Conservation (phyloP, 768 basidiomycete genomes). For the Coprinellus aureogranulatus region DNA sequence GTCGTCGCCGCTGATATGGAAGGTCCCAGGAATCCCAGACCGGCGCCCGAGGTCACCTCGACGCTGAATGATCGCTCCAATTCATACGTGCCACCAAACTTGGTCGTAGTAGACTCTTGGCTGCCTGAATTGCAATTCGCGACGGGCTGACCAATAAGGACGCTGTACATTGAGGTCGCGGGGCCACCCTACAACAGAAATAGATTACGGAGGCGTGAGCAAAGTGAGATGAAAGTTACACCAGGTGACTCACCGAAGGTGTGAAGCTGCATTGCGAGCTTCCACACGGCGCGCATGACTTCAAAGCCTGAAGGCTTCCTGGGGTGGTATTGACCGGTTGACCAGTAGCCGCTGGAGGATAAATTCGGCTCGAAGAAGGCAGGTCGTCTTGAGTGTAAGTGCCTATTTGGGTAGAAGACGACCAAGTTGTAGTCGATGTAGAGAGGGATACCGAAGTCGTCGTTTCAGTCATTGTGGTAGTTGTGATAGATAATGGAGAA, state of each 20-base stretch:
- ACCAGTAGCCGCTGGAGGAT: neutral
- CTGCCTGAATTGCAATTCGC: neutral
- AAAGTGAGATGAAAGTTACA: no score
- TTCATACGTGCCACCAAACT: neutral
- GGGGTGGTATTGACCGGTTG: neutral
- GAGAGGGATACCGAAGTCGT: neutral
- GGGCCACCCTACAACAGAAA: neutral
- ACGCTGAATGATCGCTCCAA: neutral
- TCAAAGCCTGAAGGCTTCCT: neutral
- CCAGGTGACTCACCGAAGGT: neutral
- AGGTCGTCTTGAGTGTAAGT: no score
- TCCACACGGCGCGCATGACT: neutral
- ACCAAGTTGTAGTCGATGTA: no score
- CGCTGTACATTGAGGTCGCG: neutral
- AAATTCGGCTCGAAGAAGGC: neutral
- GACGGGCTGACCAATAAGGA: conserved; percentile 1
- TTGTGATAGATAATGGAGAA: neutral
- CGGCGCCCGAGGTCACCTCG: neutral
- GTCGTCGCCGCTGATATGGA: neutral
- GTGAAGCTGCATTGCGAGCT: neutral
- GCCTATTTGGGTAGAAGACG: no score
- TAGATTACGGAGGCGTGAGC: neutral
- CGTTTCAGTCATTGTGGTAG: neutral
- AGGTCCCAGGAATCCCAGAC: neutral
- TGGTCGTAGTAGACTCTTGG: neutral